Percentiles rank a stretch among this genome's conserved stretches.
Conservation (phyloP, 352 stramenopile species). For the Elongisporangium undulatum region DNA sequence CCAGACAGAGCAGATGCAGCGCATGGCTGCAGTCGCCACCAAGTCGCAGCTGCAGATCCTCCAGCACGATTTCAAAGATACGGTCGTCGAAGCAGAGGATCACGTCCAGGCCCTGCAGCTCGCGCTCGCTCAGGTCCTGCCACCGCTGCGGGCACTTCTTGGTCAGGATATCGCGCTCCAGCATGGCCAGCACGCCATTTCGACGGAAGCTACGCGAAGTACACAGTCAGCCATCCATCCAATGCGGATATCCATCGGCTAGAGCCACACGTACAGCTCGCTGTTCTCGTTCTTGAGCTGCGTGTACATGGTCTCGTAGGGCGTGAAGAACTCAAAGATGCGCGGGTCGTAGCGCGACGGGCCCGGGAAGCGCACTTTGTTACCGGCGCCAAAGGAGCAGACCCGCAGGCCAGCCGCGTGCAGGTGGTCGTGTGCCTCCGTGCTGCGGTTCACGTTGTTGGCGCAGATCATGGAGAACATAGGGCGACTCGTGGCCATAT, state of each 20-base stretch:
- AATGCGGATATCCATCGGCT: neutral
- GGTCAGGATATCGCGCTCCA: conserved; percentile 85
- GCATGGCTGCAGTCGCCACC: conserved; percentile 32
- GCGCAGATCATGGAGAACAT: conserved; percentile 88
- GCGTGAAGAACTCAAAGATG: conserved; percentile 87
- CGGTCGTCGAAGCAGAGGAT: conserved; percentile 90
- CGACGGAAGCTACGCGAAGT: conserved; percentile 58
- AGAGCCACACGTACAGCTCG: conserved; percentile 38
- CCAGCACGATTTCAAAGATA: conserved; percentile 86
- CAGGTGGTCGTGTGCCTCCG: conserved; percentile 84
- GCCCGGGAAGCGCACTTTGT: conserved; percentile 83
- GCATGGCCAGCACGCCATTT: conserved; percentile 83
- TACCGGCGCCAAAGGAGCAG: conserved; percentile 81
- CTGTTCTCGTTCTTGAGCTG: conserved; percentile 79
- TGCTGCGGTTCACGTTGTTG: conserved; percentile 90
- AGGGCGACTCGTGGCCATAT: conserved; percentile 14
- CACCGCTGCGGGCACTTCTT: conserved; percentile 83
- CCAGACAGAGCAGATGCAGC: conserved; percentile 82
- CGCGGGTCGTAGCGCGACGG: conserved; percentile 67
- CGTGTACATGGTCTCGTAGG: conserved; percentile 84
- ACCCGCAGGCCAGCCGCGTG: conserved; percentile 73
- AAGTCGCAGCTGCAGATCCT: conserved; percentile 66
- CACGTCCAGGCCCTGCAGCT: conserved; percentile 76
- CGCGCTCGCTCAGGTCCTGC: conserved; percentile 73
- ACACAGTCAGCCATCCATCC: neutral